These are phyloP conservation scores for Kazachstania martiniae DNA, from an alignment of 805 yeast species.

Conservation along the genomic window DNA sequence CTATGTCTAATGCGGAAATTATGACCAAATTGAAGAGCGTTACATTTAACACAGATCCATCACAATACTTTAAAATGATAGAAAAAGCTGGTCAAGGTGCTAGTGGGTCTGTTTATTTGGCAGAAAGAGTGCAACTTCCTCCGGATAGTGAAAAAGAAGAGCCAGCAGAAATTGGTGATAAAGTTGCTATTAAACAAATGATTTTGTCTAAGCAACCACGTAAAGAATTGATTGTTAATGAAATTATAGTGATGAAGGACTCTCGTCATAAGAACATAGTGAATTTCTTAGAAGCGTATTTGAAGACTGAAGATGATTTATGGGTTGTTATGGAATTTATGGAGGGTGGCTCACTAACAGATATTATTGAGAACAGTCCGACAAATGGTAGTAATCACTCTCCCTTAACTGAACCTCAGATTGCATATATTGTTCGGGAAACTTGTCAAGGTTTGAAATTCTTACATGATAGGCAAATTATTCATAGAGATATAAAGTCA, in stretches of 20 bases:
- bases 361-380: constrained; percentile 83
- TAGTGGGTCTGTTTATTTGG: constrained; percentile 87
- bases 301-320: constrained; percentile 66
- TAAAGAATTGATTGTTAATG: constrained; percentile 90
- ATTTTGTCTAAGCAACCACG: constrained; percentile 84
- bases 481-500: constrained; percentile 94
- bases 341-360: constrained; percentile 98
- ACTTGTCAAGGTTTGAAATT: constrained; percentile 86
- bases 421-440: constrained; percentile 83
- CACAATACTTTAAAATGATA: constrained; percentile 62
- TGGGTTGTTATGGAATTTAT: constrained; percentile 99
- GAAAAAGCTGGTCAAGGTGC: constrained; percentile 97
- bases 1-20: constrained; percentile 79
- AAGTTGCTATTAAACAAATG: constrained; percentile 95
- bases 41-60: constrained; percentile 79
- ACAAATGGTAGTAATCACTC: constrained; percentile 28
- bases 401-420: constrained; percentile 70
- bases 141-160: constrained; percentile 12
- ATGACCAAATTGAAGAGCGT: constrained; percentile 73
- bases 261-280: constrained; percentile 92
- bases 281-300: constrained; percentile 82
- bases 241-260: constrained; percentile 93
- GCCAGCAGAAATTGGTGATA: constrained; percentile 35
- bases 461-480: constrained; percentile 83
- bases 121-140: constrained; percentile 46